Evolutionary conservation across 1,284 basidiomycete species (phyloP).

Genomic region (Leccinum fuscescens): DNA sequence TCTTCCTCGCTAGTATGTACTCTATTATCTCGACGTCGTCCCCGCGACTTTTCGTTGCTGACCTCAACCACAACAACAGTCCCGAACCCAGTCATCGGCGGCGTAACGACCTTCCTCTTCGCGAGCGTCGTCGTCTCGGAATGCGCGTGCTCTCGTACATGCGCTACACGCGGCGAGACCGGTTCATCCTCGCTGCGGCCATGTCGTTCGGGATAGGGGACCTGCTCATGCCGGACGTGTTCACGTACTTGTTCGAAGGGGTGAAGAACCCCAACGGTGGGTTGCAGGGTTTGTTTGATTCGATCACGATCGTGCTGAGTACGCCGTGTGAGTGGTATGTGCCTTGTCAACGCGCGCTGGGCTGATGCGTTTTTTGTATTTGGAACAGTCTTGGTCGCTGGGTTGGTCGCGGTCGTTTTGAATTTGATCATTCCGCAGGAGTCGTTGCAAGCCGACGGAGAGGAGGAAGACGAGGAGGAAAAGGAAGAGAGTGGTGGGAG

Average conservation of each 20-base stretch:
- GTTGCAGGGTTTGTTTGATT: constrained; percentile 70
- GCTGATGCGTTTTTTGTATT: neutral
- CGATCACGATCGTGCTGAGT: constrained; percentile 75
- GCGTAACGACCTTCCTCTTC: constrained; percentile 79
- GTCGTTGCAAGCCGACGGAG: constrained; percentile 5
- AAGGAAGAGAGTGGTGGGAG: neutral
- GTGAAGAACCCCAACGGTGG: constrained; percentile 57
- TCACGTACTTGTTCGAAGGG: constrained; percentile 67
- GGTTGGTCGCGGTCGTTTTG: constrained; percentile 63
- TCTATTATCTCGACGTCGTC: neutral
- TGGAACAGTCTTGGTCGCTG: constrained; percentile 57
- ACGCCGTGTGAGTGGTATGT: constrained; percentile 63
- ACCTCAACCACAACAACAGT: constrained; percentile 9
- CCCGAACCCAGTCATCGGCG: constrained; percentile 80
- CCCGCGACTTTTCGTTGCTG: neutral
- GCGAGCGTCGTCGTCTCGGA: constrained; percentile 68
- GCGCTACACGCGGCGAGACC: constrained; percentile 43
- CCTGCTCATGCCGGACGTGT: constrained; percentile 58
- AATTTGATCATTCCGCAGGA: constrained; percentile 66
- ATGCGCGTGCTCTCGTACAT: constrained; percentile 69
- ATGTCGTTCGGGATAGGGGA: constrained; percentile 75
- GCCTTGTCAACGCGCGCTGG: constrained; percentile 18
- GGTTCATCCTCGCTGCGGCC: constrained; percentile 60
- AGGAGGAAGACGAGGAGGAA: constrained; percentile 28
- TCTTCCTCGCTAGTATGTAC: constrained; percentile 60